phyloP scores from a whole-genome alignment of 2,329 filamentous ascomycete species.

The Pestalotiopsis fici region DNA sequence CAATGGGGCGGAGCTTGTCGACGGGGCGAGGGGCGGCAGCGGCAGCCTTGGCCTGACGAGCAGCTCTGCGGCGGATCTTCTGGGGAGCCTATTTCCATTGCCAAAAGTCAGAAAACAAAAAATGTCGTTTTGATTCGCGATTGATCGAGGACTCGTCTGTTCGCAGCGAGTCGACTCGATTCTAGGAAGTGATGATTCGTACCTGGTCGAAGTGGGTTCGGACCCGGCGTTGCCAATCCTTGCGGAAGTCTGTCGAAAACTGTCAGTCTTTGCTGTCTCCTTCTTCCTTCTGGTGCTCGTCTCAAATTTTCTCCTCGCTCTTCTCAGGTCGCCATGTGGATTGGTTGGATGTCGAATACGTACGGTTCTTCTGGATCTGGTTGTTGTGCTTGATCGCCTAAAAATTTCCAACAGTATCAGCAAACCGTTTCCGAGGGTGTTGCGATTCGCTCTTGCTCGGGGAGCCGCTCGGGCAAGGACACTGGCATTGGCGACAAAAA shows the following conservation, averaged over 20 bases:
- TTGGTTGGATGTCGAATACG: slow-evolving; percentile 33
- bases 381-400: slow-evolving; percentile 99
- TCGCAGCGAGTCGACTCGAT: background rate
- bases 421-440: slow-evolving; percentile 6
- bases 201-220: slow-evolving; percentile 99
- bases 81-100: slow-evolving; percentile 74
- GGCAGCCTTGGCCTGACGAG: slow-evolving; percentile 92
- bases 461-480: background rate
- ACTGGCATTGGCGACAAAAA: background rate
- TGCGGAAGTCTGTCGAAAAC: slow-evolving; percentile 79
- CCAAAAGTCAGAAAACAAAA: slow-evolving; percentile 33
- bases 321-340: background rate
- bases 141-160: background rate
- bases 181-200: background rate
- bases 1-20: slow-evolving; percentile 94
- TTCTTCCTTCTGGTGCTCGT: slow-evolving; percentile 19
- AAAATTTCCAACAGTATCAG: slow-evolving; percentile 32
- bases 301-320: slow-evolving; percentile 13
- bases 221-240: slow-evolving; percentile 99
- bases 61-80: slow-evolving; percentile 90
- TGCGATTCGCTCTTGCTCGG: background rate
- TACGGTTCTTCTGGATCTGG: slow-evolving; percentile 95
- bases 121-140: background rate
- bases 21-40: slow-evolving; percentile 94
- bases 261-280: slow-evolving; percentile 38